Conservation (phyloP, 306 rosid genomes). For the Coriaria nepalensis region DNA sequence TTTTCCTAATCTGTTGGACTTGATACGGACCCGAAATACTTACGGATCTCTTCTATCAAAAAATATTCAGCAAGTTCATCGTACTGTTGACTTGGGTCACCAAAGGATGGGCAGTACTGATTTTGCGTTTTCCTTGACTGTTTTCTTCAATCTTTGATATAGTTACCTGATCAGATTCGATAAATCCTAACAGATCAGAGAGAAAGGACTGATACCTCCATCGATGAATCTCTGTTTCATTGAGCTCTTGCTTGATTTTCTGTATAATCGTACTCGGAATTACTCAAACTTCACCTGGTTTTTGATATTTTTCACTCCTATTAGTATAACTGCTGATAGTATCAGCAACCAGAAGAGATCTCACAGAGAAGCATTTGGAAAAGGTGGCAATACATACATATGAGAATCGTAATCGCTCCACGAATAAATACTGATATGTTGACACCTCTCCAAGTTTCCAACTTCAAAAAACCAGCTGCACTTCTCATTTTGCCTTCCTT, state of each 20-base stretch:
- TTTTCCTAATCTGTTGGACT: constrained; percentile 52
- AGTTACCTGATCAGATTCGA: constrained; percentile 28
- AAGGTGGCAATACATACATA: constrained; percentile 24
- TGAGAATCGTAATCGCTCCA: constrained; percentile 34
- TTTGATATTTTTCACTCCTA: constrained; percentile 13
- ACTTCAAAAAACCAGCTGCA: constrained; percentile 21
- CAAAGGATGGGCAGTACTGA: constrained; percentile 24
- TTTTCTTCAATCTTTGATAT: constrained; percentile 9
- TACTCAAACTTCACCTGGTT: constrained; percentile 10
- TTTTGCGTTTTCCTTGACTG: neutral
- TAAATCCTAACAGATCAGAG: constrained; percentile 49
- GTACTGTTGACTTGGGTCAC: constrained; percentile 22
- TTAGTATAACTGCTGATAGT: constrained; percentile 21
- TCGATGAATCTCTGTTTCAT: constrained; percentile 15
- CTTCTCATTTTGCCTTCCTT: constrained; percentile 19
- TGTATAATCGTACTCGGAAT: constrained; percentile 26
- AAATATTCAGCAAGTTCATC: constrained; percentile 43
- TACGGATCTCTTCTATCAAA: constrained; percentile 49
- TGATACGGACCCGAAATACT: constrained; percentile 53
- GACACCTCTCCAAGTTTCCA: constrained; percentile 37
- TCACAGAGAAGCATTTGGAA: constrained; percentile 29
- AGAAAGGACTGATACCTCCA: constrained; percentile 30
- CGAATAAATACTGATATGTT: constrained; percentile 23
- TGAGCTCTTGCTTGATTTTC: constrained; percentile 33
- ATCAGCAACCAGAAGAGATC: constrained; percentile 29